Evolutionary conservation across 441 rosid species (phyloP).

Genomic region (Manihot esculenta): DNA sequence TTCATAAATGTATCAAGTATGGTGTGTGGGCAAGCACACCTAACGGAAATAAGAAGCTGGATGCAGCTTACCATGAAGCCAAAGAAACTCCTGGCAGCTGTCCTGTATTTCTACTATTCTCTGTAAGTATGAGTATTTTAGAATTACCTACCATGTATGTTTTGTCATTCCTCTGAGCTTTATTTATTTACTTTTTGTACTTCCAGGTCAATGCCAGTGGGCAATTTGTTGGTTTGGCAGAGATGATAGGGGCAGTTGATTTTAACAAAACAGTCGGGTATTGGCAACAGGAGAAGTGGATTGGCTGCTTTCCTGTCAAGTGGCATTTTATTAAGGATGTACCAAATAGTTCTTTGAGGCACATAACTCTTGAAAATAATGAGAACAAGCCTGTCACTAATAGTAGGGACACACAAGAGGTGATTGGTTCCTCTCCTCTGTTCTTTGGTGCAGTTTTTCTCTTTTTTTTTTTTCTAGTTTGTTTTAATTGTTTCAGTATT

Average conservation of each 20-base stretch:
- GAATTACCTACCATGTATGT: not conserved
- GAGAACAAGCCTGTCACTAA: slow-evolving; percentile 98
- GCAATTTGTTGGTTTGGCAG: slow-evolving; percentile 92
- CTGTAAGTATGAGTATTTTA: slow-evolving; percentile 50
- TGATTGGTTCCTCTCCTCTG: slow-evolving; percentile 22
- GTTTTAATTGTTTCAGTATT: not conserved
- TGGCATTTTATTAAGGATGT: slow-evolving; percentile 96
- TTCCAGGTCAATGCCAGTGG: slow-evolving; percentile 89
- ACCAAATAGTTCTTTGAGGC: slow-evolving; percentile 83
- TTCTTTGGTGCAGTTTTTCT: not conserved
- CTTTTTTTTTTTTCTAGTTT: not conserved
- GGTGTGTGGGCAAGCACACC: slow-evolving; percentile 98
- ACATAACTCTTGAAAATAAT: slow-evolving; percentile 84
- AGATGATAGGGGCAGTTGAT: slow-evolving; percentile 90
- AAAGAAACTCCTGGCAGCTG: slow-evolving; percentile 54
- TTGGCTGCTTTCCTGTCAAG: slow-evolving; percentile 86
- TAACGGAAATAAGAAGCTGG: slow-evolving; percentile 78
- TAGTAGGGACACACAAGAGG: slow-evolving; percentile 98
- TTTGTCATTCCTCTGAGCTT: not conserved
- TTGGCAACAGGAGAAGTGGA: slow-evolving; percentile 99
- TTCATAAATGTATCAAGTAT: slow-evolving; percentile 92
- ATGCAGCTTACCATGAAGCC: slow-evolving; percentile 69
- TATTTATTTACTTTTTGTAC: not conserved
- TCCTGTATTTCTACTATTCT: slow-evolving; percentile 83
- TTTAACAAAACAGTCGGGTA: slow-evolving; percentile 70